Conservation (phyloP, 192 early-diverging fungal species). For the Coemansia sp. region DNA sequence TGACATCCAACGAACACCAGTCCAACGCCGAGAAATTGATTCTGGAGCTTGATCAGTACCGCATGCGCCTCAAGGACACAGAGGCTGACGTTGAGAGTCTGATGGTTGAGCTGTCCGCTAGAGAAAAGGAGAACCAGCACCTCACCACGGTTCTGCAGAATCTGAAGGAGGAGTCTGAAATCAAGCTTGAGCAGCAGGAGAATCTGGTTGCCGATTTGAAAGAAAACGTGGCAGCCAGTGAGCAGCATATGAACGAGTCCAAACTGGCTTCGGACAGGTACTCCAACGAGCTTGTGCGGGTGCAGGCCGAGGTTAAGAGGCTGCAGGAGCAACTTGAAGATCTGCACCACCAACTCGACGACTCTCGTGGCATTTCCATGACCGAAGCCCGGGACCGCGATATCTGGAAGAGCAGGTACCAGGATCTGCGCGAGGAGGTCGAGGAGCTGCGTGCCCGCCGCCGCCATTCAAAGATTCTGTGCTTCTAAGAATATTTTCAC, state of each 20-base stretch:
- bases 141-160: conserved; percentile 3
- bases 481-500: conserved; percentile 22
- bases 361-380: conserved; percentile 29
- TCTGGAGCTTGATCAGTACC: conserved; percentile 13
- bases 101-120: conserved; percentile 28
- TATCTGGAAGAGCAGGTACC: conserved; percentile 48
- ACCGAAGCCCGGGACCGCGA: conserved; percentile 50
- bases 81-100: conserved; percentile 24
- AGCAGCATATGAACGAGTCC: conserved; percentile 32
- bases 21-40: conserved; percentile 8
- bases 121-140: conserved; percentile 12
- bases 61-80: conserved; percentile 13
- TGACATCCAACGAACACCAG: conserved; percentile 21
- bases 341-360: conserved; percentile 30
- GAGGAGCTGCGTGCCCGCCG: conserved; percentile 33
- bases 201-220: conserved; percentile 20
- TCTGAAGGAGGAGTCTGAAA: conserved; percentile 9
- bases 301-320: conserved; percentile 38
- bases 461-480: conserved; percentile 41
- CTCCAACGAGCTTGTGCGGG: conserved; percentile 44
- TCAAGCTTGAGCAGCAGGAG: conserved; percentile 22
- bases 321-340: conserved; percentile 22
- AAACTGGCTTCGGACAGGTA: conserved; percentile 28
- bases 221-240: conserved; percentile 21
- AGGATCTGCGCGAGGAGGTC: conserved; percentile 48